Evolutionary conservation across 176 grass and related monocot species (phyloP), one percentile per base, ranked within the genome.

Genomic region (Bolboschoenus planiculmis): DNA sequence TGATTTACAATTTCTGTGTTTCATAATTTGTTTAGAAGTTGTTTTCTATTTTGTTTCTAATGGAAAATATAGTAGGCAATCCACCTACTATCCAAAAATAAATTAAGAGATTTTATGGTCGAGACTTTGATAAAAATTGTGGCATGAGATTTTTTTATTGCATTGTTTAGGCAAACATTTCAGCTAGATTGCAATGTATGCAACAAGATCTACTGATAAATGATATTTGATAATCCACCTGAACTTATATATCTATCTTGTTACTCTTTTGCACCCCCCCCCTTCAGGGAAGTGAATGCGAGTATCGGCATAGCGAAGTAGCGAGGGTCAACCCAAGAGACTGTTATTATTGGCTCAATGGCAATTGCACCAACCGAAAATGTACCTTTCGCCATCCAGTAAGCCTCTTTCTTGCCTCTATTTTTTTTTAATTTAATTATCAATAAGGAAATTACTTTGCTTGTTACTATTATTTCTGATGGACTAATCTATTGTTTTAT

Each of bases 301-400:
- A 99, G 36, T 99, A 90, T 80, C 90, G 97, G 56, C 97, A 99
- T 77, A 99, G 97, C 13, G 93, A 99, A 62, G 89, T 82, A 86
- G 97, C 97, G 65, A 90, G 93, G 75, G 62, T 91, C 64, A 99
- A 99, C 78, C 96, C 93, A 71, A 95, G 97, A 57, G 93, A 99
- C 63, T 99, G 97, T 84, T 95, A 80, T 82, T 99, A 95, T 83
- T 99, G 97, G 97, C 56, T 93, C 63, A 90, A 93, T 87, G 86
- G 93, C 82, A 87, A 82, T 74, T 99, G 97, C 79, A 88, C 92
- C 86, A 99, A 99, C 84, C 91, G 78, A 31, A 96, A 95, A 86
- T 99, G 97, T 78, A 81, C 87, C 74, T 99, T 95, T 84, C 91
- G 97, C 59, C 97, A 99, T 83, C 91, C 91, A 54, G 97, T 99